phyloP scores from a whole-genome alignment of 768 basidiomycete species.

The Gyrodon lividus region DNA sequence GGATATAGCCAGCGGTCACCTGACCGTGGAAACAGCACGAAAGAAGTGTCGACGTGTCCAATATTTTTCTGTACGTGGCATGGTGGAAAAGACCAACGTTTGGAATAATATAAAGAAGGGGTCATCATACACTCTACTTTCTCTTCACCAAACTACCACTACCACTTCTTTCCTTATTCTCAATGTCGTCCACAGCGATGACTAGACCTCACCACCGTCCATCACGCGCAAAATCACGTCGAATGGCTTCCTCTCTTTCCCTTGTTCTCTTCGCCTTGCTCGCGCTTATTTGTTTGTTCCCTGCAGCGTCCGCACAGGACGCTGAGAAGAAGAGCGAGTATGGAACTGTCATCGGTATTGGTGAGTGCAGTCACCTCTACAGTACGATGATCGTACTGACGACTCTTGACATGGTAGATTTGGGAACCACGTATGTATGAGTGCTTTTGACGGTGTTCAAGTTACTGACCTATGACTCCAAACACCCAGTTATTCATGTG shows the following conservation, averaged over 20 bases:
- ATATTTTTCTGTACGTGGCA: conserved; percentile 28
- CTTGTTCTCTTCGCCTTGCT: conserved; percentile 60
- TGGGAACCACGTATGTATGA: conserved; percentile 79
- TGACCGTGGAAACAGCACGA: conserved; percentile 27
- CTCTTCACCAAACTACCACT: background rate
- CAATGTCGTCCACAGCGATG: conserved; percentile 25
- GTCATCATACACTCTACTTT: background rate
- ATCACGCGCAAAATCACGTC: conserved; percentile 58
- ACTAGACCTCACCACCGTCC: conserved; percentile 37
- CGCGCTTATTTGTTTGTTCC: conserved; percentile 71
- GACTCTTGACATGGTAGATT: conserved; percentile 46
- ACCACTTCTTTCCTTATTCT: conserved; percentile 6
- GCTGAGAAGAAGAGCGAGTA: conserved; percentile 58
- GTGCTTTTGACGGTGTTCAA: background rate
- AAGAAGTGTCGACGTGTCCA: conserved; percentile 32
- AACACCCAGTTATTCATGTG: conserved; percentile 81
- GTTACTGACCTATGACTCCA: conserved; percentile 22
- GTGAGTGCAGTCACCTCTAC: conserved; percentile 39
- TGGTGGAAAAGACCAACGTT: conserved; percentile 8
- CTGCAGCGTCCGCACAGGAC: conserved; percentile 65
- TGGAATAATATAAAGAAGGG: conserved; percentile 21
- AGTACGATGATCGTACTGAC: background rate
- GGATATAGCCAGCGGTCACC: conserved; percentile 1
- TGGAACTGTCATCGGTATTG: conserved; percentile 92
- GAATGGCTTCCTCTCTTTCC: conserved; percentile 57